Evolutionary conservation across 140 eudicot genomes (phyloP), one percentile per base, ranked within the genome.

Genomic region (Cichorium intybus): DNA sequence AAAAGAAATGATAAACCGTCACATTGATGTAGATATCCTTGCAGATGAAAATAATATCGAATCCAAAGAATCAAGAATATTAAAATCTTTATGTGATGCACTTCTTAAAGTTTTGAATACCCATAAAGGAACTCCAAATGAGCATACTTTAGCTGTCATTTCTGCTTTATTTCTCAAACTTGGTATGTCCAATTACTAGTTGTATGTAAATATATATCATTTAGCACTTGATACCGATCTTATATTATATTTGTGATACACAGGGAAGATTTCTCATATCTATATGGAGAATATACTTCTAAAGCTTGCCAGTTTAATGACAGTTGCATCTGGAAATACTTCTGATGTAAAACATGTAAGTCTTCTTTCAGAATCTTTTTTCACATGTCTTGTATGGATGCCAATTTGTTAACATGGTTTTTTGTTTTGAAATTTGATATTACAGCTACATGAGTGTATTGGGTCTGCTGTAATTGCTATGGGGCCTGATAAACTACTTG

Each of bases 381-480:
- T 46, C 24, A 8, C 45, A 24, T 26, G 6, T 18, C 27, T 57
- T 52, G 28, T 20, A 17, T 66, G 47, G 33, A 23, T 21, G 33
- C 69, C 50, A 43, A 37, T 75, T 22, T 16, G 39, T n/a, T 50
- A 48, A 57, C 27, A 18, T 35, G 29, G n/a, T 45, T 26, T 43
- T 71, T 7, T 46, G 27, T 62, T 56, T 34, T 66, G 15, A 2
- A 16, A 29, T 39, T 18, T 59, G 31, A 52, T 28, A 47, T 64
- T 74, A 67, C 95, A 93, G 99, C 73, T 88, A 56, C 84, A 83
- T 58, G 84, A 75, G 59, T 93, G 95, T 78, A 64, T 93, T 33
- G 95, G 99, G 41, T 81, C 90, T 83, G 95, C 99, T 70, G 73
- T 86, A 61, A 70, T 71, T 78, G 97, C 97, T 24, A 79, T 83